These are phyloP conservation scores for Stemphylium vesicarium DNA, from an alignment of 2,329 filamentous ascomycete genomes.

Conservation along the genomic window DNA sequence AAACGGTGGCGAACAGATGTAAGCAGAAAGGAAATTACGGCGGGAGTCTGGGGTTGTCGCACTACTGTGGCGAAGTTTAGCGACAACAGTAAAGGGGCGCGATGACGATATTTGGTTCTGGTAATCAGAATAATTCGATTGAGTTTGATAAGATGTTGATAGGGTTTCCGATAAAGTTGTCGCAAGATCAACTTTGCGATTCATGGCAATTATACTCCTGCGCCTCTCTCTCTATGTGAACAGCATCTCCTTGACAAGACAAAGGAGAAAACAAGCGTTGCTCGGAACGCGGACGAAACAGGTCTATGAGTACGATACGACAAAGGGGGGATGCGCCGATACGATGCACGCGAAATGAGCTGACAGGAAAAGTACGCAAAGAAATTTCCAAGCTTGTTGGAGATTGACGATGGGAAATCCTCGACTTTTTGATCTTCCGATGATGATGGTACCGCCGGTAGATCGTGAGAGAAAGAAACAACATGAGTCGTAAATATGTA, in stretches of 20 bases:
- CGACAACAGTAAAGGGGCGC: neutral
- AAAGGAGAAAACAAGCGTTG: slow-evolving; percentile 3
- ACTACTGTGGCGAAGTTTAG: too few species aligned
- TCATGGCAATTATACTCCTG: neutral
- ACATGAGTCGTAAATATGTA: slow-evolving; percentile 27
- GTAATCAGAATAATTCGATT: neutral
- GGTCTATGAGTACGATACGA: slow-evolving; percentile 6
- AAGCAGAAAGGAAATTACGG: too few species aligned
- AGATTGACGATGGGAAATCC: neutral
- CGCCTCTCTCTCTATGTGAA: slow-evolving; percentile 1
- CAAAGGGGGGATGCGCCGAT: slow-evolving; percentile 4
- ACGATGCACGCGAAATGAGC: slow-evolving; percentile 5
- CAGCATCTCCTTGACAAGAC: neutral
- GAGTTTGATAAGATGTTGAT: neutral
- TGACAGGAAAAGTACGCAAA: slow-evolving; percentile 3
- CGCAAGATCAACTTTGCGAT: neutral
- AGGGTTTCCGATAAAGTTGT: neutral
- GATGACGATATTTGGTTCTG: neutral
- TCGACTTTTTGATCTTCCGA: slow-evolving; percentile 11
- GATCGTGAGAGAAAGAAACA: slow-evolving; percentile 8
- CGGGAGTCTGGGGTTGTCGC: too few species aligned
- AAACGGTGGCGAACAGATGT: too few species aligned
- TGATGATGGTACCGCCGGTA: neutral
- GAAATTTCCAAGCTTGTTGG: slow-evolving; percentile 2
- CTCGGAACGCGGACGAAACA: neutral